Percentiles rank a stretch among this genome's conserved stretches.
These are phyloP conservation scores for Anisodus acutangulus DNA, from an alignment of 257 asterid genomes.

Conservation along the genomic window DNA sequence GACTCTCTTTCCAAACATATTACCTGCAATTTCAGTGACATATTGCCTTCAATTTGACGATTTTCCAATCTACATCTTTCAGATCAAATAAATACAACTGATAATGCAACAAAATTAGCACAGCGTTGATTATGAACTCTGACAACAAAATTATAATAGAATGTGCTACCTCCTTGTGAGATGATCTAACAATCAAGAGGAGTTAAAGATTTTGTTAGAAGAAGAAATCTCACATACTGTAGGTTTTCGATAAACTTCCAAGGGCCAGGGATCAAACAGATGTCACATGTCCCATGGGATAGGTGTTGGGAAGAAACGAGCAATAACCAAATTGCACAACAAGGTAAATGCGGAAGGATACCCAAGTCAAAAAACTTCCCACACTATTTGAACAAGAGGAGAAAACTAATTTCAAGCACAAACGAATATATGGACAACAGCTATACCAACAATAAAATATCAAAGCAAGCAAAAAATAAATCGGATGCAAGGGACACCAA, in stretches of 20 bases:
- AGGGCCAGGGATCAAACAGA: constrained; percentile 9
- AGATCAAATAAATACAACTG: background rate
- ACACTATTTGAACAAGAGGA: no score
- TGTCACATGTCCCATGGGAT: background rate
- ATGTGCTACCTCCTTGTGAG: background rate
- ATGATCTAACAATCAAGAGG: background rate
- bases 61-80: background rate
- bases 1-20: constrained; percentile 31
- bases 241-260: background rate
- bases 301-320: background rate
- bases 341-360: no score
- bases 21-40: constrained; percentile 28
- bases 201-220: background rate
- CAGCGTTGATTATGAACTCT: background rate
- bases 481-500: no score
- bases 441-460: no score
- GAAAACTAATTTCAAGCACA: no score
- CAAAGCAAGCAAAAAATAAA: no score
- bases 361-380: no score
- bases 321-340: no score
- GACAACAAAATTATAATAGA: background rate
- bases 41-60: constrained; percentile 28
- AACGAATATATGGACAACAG: no score
- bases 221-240: background rate
- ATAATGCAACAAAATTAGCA: constrained; percentile 1